Conservation (phyloP, 768 basidiomycete genomes). For the Panaeolus papilionaceus region DNA sequence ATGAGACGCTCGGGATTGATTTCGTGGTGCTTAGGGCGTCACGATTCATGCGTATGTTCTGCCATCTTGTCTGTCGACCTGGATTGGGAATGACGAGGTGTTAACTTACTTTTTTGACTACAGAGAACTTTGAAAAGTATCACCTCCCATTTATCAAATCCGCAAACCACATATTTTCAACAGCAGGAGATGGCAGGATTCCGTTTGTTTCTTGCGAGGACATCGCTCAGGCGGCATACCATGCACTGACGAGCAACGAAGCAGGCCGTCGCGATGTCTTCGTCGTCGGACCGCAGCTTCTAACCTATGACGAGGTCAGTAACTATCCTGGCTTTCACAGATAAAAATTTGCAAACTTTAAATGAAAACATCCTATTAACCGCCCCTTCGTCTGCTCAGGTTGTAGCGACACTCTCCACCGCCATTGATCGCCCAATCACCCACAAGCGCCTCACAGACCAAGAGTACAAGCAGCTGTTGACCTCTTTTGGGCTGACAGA, state of each 20-base stretch:
- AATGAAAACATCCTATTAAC: not conserved
- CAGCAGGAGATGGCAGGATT: constrained; percentile 27
- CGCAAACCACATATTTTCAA: constrained; percentile 25
- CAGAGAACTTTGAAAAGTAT: constrained; percentile 2
- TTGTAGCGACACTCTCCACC: constrained; percentile 26
- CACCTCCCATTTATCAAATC: not conserved
- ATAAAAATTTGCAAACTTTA: too few relatives aligned
- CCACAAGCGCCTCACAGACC: constrained; percentile 24
- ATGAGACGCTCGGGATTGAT: constrained; percentile 24
- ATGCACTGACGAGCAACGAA: constrained; percentile 29
- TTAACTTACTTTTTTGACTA: not conserved
- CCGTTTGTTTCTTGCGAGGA: constrained; percentile 33
- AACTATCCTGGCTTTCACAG: not conserved
- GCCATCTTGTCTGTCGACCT: not conserved
- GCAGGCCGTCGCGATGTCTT: constrained; percentile 25
- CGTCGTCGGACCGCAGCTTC: constrained; percentile 35
- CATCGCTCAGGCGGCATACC: constrained; percentile 31
- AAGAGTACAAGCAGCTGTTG: constrained; percentile 15
- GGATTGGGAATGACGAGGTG: not conserved
- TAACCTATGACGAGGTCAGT: constrained; percentile 35
- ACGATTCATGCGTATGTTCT: constrained; percentile 25
- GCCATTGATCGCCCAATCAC: constrained; percentile 30
- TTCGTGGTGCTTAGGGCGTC: constrained; percentile 32
- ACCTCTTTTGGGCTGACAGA: constrained; percentile 1
- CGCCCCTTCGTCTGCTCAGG: constrained; percentile 16